Percentiles rank a stretch among this genome's conserved stretches.
Conservation (phyloP, 2,329 filamentous ascomycete genomes). For the Dactylellina cionopaga region DNA sequence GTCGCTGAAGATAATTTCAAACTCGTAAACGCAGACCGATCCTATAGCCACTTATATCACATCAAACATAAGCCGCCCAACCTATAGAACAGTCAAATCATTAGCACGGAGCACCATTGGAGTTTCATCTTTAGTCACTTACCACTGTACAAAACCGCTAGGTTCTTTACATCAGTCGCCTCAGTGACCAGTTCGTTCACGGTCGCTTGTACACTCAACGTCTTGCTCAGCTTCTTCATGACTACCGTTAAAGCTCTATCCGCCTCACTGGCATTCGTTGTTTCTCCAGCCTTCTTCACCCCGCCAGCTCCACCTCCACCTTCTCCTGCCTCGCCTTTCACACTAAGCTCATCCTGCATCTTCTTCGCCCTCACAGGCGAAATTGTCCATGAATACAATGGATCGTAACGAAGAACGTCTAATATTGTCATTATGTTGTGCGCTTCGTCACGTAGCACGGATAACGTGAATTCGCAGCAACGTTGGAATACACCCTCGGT, state of each 20-base stretch:
- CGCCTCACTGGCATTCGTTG: constrained; percentile 71
- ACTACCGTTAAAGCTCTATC: constrained; percentile 92
- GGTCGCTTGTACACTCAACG: constrained; percentile 89
- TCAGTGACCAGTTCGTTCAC: constrained; percentile 98
- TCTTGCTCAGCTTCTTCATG: constrained; percentile 93
- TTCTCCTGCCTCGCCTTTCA: constrained; percentile 55
- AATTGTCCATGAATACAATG: constrained; percentile 82
- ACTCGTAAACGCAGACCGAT: no score
- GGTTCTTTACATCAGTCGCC: constrained; percentile 88
- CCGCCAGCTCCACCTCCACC: constrained; percentile 61
- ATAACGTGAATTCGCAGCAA: constrained; percentile 98
- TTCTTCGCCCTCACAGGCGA: constrained; percentile 70
- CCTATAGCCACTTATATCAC: no score
- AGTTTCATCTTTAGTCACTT: constrained; percentile 60
- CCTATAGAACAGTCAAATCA: constrained; percentile 58
- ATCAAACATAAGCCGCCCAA: constrained; percentile 63
- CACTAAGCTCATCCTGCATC: constrained; percentile 68
- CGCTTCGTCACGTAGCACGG: constrained; percentile 91
- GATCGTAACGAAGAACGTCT: constrained; percentile 97
- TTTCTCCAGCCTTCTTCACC: constrained; percentile 60
- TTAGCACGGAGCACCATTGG: neutral
- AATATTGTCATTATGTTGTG: constrained; percentile 99
- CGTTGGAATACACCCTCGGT: constrained; percentile 95
- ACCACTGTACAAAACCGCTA: constrained; percentile 89
- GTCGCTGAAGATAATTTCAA: neutral